Conservation (phyloP, 192 early-diverging fungal genomes). For the Gonapodya sp. region DNA sequence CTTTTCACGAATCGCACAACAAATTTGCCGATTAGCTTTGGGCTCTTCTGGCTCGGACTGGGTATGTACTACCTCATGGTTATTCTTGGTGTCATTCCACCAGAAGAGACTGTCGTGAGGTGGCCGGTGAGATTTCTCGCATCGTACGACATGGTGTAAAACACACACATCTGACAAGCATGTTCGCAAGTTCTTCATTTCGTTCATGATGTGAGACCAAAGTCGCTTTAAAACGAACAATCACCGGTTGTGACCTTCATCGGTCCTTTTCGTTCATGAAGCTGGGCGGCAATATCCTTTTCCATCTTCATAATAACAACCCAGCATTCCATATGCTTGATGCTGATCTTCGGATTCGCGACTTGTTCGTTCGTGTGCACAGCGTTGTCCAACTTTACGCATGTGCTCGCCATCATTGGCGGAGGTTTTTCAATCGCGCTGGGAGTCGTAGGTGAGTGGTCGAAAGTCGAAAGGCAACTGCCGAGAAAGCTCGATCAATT, state of each 20-base stretch:
- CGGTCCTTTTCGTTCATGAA: not conserved
- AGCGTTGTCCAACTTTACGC: not conserved
- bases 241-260: not conserved
- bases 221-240: too few relatives aligned
- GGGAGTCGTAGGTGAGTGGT: not conserved
- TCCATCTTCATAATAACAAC: constrained; percentile 6
- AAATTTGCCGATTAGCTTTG: not conserved
- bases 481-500: not conserved
- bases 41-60: constrained; percentile 8
- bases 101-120: not conserved
- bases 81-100: not conserved
- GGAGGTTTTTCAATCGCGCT: not conserved
- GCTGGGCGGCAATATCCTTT: not conserved
- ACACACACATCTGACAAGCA: not conserved
- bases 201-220: not conserved
- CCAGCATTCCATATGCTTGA: not conserved
- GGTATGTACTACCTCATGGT: not conserved
- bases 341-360: constrained; percentile 6
- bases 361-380: not conserved
- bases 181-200: not conserved
- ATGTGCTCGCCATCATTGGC: not conserved
- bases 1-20: too few relatives aligned
- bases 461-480: not conserved
- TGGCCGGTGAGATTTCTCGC: not conserved
- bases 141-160: not conserved